Conservation (phyloP, 2,329 filamentous ascomycete genomes). For the Ceratocystiopsis brevicomis region DNA sequence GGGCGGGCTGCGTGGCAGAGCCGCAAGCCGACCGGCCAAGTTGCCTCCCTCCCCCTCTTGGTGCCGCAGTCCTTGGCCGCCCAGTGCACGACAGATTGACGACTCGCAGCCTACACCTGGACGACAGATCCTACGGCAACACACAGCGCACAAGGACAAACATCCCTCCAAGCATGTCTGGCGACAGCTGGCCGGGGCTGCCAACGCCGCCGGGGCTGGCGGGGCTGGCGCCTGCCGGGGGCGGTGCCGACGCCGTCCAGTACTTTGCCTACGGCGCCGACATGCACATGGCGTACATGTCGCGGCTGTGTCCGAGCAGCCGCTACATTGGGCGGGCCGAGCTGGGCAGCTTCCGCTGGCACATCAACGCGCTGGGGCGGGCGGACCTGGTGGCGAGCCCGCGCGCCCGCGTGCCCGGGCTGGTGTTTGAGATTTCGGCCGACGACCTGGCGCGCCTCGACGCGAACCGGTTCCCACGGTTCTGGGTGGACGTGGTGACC, state of each 20-base stretch:
- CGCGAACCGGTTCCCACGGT: neutral
- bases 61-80: no score
- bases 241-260: neutral
- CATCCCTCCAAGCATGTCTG: no score
- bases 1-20: no score
- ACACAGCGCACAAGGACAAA: no score
- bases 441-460: neutral
- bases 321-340: conserved; percentile 4
- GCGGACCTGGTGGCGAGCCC: neutral
- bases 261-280: conserved; percentile 4
- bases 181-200: neutral
- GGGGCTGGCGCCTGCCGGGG: neutral
- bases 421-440: conserved; percentile 1
- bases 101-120: no score
- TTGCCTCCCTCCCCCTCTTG: no score
- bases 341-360: conserved; percentile 1
- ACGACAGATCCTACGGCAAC: no score
- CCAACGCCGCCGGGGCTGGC: neutral
- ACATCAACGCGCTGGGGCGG: conserved; percentile 1
- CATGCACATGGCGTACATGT: conserved; percentile 4
- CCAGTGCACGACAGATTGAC: no score
- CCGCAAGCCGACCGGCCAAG: no score
- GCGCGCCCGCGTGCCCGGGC: conserved; percentile 1
- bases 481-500: neutral
- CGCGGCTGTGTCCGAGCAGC: conserved; percentile 1